Conservation (phyloP, 2,329 filamentous ascomycete genomes). For the Botrytis tulipae region DNA sequence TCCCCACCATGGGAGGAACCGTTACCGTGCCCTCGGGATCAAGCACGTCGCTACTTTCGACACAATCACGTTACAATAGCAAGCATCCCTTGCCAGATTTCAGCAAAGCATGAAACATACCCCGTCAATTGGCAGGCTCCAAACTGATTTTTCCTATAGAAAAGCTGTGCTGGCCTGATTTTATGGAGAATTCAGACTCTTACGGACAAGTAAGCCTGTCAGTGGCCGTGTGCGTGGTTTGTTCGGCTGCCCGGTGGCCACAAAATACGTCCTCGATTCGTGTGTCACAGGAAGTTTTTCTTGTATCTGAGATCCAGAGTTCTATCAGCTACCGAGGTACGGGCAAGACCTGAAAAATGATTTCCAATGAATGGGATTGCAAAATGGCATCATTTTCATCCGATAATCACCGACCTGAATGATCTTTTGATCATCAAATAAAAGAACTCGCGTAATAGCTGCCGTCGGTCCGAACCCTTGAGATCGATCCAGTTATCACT, state of each 20-base stretch:
- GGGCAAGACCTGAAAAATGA: not conserved
- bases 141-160: not conserved
- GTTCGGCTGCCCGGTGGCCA: slow-evolving; percentile 3
- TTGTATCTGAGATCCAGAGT: not conserved
- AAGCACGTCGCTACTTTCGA: slow-evolving; percentile 9
- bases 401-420: not conserved
- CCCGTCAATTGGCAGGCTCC: not conserved
- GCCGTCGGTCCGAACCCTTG: slow-evolving; percentile 5
- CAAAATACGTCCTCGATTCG: not conserved
- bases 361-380: not conserved
- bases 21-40: slow-evolving; percentile 19
- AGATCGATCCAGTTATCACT: slow-evolving; percentile 9
- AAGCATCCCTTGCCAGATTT: slow-evolving; percentile 1
- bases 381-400: not conserved
- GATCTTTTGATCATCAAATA: slow-evolving; percentile 12
- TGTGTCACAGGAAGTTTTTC: slow-evolving; percentile 8
- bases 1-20: not conserved
- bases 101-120: slow-evolving; percentile 12
- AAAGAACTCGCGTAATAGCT: not conserved
- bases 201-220: not conserved
- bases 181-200: not conserved
- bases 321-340: not conserved
- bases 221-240: not conserved
- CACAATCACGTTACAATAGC: slow-evolving; percentile 7
- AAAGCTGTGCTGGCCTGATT: not conserved